Conservation (phyloP, 768 basidiomycete species). For the Psilocybe tampanensis region DNA sequence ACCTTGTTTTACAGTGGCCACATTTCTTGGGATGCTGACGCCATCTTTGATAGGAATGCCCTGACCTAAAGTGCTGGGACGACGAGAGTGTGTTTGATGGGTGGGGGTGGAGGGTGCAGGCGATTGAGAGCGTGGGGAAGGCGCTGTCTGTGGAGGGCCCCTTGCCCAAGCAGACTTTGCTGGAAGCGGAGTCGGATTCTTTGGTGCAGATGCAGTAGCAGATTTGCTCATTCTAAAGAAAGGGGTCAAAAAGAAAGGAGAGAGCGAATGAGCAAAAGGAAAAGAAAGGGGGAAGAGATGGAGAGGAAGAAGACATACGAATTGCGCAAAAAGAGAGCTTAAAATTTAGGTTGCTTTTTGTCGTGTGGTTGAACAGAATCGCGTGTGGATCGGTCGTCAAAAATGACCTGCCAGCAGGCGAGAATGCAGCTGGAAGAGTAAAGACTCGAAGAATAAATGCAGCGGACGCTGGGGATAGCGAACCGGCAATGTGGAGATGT, state of each 20-base stretch:
- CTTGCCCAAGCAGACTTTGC: slow-evolving; percentile 89
- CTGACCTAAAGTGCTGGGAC: slow-evolving; percentile 73
- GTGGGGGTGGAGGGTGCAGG: slow-evolving; percentile 62
- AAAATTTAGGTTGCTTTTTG: slow-evolving; percentile 48
- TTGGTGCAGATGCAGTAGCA: slow-evolving; percentile 71
- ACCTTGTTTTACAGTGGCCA: slow-evolving; percentile 72
- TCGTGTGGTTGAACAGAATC: slow-evolving; percentile 52
- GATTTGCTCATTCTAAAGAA: slow-evolving; percentile 88
- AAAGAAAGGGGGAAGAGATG: slow-evolving; percentile 3
- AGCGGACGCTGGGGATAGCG: slow-evolving; percentile 47
- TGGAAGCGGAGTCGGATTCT: slow-evolving; percentile 74
- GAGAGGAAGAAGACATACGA: slow-evolving; percentile 35
- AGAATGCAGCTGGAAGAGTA: slow-evolving; percentile 59
- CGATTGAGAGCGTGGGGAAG: slow-evolving; percentile 78
- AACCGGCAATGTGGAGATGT: slow-evolving; percentile 38
- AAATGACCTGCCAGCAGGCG: slow-evolving; percentile 92
- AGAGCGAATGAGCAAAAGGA: not conserved
- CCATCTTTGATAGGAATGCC: slow-evolving; percentile 80
- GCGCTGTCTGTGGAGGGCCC: slow-evolving; percentile 74
- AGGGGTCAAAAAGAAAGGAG: slow-evolving; percentile 16
- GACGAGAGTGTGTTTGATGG: slow-evolving; percentile 69
- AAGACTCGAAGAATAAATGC: slow-evolving; percentile 44
- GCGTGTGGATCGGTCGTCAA: slow-evolving; percentile 81
- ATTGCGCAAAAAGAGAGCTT: slow-evolving; percentile 38
- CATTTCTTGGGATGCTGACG: slow-evolving; percentile 69